phyloP scores from a whole-genome alignment of 352 stramenopile genomes.

The Globisporangium parvum region DNA sequence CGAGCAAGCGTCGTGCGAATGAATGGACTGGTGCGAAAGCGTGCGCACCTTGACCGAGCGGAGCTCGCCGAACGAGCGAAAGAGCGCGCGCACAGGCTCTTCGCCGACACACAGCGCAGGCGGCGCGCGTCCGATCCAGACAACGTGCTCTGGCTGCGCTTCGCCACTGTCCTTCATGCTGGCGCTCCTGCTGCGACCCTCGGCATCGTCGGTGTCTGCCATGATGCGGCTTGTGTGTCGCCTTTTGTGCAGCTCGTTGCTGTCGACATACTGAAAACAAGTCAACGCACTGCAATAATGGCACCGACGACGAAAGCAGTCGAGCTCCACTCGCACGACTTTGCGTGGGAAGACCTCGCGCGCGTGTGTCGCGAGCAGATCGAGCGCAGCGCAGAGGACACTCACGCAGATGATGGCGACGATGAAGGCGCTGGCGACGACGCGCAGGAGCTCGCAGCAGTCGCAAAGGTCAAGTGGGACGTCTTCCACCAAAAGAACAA shows the following conservation, averaged over 20 bases:
- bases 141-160: slow-evolving; percentile 11
- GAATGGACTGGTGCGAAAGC: not conserved
- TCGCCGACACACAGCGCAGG: slow-evolving; percentile 54
- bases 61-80: slow-evolving; percentile 41
- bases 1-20: not conserved
- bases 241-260: too few species aligned
- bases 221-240: too few species aligned
- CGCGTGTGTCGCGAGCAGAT: slow-evolving; percentile 27
- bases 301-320: slow-evolving; percentile 24
- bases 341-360: slow-evolving; percentile 70
- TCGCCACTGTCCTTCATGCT: too few species aligned
- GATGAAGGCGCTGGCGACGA: not conserved
- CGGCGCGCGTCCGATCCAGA: slow-evolving; percentile 55
- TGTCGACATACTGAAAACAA: too few species aligned
- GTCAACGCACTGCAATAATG: not conserved
- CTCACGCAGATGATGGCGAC: not conserved
- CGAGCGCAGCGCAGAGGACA: not conserved
- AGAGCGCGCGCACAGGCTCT: slow-evolving; percentile 35
- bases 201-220: not conserved
- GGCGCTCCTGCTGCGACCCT: not conserved
- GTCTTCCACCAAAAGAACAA: slow-evolving; percentile 75
- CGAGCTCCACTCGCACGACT: slow-evolving; percentile 71
- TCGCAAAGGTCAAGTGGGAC: slow-evolving; percentile 71
- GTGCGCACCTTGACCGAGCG: slow-evolving; percentile 35
- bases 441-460: slow-evolving; percentile 27